phyloP scores from a whole-genome alignment of 1,284 basidiomycete species.

The Moesziomyces sp. region DNA sequence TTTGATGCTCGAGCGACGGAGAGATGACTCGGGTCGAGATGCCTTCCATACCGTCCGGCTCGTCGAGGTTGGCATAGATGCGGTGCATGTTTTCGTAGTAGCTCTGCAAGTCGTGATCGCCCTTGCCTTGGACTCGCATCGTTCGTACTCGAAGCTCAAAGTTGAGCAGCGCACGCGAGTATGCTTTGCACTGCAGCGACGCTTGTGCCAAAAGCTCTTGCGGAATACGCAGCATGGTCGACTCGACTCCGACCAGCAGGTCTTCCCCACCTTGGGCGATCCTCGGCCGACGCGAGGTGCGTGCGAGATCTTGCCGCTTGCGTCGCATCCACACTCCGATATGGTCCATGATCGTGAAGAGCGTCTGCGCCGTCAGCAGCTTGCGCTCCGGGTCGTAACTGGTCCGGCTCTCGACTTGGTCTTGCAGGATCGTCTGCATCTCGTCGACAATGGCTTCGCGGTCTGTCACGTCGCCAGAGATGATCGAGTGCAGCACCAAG shows the following conservation, averaged over 20 bases:
- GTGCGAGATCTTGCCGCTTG: conserved; percentile 66
- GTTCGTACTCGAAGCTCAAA: conserved; percentile 77
- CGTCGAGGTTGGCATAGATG: conserved; percentile 94
- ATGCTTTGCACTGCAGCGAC: conserved; percentile 91
- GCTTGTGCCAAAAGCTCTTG: conserved; percentile 91
- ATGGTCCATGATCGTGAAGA: conserved; percentile 95
- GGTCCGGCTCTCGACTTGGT: conserved; percentile 75
- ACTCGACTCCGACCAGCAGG: conserved; percentile 73
- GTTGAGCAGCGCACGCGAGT: conserved; percentile 91
- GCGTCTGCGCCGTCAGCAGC: conserved; percentile 75
- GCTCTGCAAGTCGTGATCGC: conserved; percentile 70
- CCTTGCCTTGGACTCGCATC: conserved; percentile 50
- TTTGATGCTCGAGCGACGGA: conserved; percentile 94
- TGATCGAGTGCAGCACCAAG: conserved; percentile 84
- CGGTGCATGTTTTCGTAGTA: conserved; percentile 94
- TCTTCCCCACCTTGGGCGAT: conserved; percentile 48
- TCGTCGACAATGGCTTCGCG: conserved; percentile 77
- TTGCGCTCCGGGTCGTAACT: conserved; percentile 56
- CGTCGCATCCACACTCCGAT: conserved; percentile 85
- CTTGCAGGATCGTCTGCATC: conserved; percentile 83
- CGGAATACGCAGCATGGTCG: conserved; percentile 83
- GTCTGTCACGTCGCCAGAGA: conserved; percentile 78
- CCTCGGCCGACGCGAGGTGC: conserved; percentile 32
- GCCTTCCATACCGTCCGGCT: conserved; percentile 99
- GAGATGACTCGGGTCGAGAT: conserved; percentile 88